Conservation (phyloP, 768 basidiomycete genomes). For the Cystobasidium tubakii region DNA sequence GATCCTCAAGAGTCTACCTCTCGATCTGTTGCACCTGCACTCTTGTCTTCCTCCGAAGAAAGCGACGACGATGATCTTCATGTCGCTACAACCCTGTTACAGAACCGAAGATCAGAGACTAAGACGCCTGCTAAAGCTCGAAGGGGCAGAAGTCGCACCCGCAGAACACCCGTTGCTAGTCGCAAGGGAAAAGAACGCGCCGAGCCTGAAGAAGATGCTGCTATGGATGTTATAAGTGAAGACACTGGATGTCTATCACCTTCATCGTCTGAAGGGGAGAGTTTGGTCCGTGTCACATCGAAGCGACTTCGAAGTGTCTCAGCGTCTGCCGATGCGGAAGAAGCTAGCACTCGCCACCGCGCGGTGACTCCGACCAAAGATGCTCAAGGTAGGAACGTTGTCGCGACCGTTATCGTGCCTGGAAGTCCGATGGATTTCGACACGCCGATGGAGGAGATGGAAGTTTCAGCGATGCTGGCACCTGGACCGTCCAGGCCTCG, state of each 20-base stretch:
- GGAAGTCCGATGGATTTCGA: background rate
- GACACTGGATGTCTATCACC: background rate
- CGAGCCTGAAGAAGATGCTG: background rate
- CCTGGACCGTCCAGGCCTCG: slow-evolving; percentile 4
- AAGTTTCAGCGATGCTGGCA: slow-evolving; percentile 20
- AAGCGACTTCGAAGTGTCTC: background rate
- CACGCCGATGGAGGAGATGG: slow-evolving; percentile 22
- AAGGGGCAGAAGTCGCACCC: background rate
- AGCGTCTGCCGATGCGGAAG: background rate
- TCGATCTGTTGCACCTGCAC: background rate
- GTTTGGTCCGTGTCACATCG: background rate
- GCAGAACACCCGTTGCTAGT: background rate
- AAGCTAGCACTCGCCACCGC: background rate
- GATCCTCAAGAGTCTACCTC: background rate
- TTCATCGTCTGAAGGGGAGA: background rate
- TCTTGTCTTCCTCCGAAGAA: background rate
- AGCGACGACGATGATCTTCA: background rate
- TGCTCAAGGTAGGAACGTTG: background rate
- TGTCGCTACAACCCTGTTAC: background rate
- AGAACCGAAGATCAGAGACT: background rate
- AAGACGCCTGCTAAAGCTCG: background rate
- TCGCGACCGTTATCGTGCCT: background rate
- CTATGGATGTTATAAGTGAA: background rate
- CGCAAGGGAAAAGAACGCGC: slow-evolving; percentile 8
- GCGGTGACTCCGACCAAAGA: background rate